These are phyloP conservation scores for Boletus pseudo-olivaceus DNA, from an alignment of 768 basidiomycete genomes.

Conservation along the genomic window DNA sequence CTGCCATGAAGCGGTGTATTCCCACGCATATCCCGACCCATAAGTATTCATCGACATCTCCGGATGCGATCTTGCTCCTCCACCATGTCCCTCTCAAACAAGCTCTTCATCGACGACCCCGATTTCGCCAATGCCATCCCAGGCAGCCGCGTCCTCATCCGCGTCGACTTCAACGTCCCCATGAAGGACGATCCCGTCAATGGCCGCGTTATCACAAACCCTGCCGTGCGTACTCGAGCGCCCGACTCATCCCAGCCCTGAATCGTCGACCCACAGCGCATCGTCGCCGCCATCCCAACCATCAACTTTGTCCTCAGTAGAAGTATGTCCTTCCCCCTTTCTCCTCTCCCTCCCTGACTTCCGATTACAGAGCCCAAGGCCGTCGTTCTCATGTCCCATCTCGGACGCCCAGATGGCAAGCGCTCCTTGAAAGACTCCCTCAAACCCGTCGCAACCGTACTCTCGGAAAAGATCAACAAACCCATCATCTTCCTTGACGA, in stretches of 20 bases:
- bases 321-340: constrained; percentile 40
- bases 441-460: constrained; percentile 74
- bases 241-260: neutral
- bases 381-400: constrained; percentile 95
- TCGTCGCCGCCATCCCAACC: constrained; percentile 94
- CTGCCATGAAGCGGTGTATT: constrained; percentile 34
- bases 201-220: constrained; percentile 93
- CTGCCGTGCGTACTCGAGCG: constrained; percentile 64
- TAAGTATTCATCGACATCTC: neutral
- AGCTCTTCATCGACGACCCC: constrained; percentile 89
- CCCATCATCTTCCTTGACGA: constrained; percentile 80
- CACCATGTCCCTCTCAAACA: constrained; percentile 89
- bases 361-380: constrained; percentile 61
- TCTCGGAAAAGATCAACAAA: constrained; percentile 43
- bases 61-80: neutral
- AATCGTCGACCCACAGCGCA: constrained; percentile 58
- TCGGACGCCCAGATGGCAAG: constrained; percentile 95
- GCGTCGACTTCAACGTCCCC: constrained; percentile 96
- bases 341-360: neutral
- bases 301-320: constrained; percentile 89
- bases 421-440: constrained; percentile 87
- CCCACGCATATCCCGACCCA: constrained; percentile 20
- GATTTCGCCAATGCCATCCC: constrained; percentile 52
- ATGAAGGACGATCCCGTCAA: constrained; percentile 66
- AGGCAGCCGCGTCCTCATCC: constrained; percentile 86